phyloP scores from a whole-genome alignment of 2,329 filamentous ascomycete species.

The Ophiostoma sp. region DNA sequence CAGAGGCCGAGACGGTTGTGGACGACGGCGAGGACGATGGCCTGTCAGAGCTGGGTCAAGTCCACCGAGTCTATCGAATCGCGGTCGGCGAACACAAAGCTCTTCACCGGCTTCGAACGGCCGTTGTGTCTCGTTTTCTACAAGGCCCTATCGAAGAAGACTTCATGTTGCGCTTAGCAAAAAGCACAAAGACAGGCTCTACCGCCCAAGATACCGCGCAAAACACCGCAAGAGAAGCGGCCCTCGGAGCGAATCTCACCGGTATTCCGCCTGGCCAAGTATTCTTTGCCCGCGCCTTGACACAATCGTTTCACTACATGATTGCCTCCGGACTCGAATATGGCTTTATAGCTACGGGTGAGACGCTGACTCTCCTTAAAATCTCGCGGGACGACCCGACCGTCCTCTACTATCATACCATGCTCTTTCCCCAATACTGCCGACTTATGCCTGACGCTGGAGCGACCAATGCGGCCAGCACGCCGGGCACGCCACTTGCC shows the following conservation, averaged over 20 bases:
- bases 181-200: background rate
- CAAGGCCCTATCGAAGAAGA: constrained; percentile 12
- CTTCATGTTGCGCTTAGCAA: constrained; percentile 19
- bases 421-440: constrained; percentile 10
- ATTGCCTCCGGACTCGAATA: constrained; percentile 8
- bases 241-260: constrained; percentile 7
- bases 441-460: background rate
- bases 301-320: constrained; percentile 27
- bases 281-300: constrained; percentile 19
- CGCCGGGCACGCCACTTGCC: background rate
- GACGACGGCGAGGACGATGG: background rate
- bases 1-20: constrained; percentile 5
- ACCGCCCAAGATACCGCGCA: constrained; percentile 1
- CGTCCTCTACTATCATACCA: constrained; percentile 21
- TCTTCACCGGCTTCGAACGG: constrained; percentile 19
- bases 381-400: constrained; percentile 15
- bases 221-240: constrained; percentile 15
- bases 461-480: background rate
- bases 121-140: background rate
- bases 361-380: constrained; percentile 18
- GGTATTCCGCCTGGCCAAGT: constrained; percentile 20
- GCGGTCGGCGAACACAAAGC: constrained; percentile 24
- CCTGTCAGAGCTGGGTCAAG: background rate
- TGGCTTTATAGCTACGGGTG: constrained; percentile 23
- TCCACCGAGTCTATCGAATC: constrained; percentile 21